Percentiles rank a stretch among this genome's conserved stretches.
phyloP scores from a whole-genome alignment of 352 stramenopile genomes.

The Phytopythium chamaehyphon region DNA sequence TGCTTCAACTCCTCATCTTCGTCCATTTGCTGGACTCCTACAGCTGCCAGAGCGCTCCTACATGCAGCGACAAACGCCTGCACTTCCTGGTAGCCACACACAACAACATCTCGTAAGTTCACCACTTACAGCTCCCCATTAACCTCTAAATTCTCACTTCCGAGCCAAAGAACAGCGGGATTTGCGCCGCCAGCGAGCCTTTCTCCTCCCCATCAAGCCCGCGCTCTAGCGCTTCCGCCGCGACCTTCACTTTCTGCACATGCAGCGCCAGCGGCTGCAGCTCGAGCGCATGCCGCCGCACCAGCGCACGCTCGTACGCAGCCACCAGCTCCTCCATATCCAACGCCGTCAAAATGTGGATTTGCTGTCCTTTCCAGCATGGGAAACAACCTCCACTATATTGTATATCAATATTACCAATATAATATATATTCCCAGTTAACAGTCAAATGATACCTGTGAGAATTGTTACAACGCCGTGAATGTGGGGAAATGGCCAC shows the following conservation, averaged over 20 bases:
- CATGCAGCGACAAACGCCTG: conserved; percentile 9
- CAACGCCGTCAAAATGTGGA: background rate
- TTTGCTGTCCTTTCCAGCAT: background rate
- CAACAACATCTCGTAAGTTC: too few species aligned
- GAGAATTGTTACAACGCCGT: background rate
- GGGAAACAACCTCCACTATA: background rate
- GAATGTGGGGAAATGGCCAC: background rate
- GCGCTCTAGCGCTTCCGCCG: background rate
- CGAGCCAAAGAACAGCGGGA: background rate
- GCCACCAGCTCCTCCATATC: background rate
- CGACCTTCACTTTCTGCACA: background rate
- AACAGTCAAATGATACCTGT: background rate
- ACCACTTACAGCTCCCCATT: background rate
- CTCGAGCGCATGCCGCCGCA: conserved; percentile 2
- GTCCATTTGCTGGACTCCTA: background rate
- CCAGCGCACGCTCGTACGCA: conserved; percentile 5
- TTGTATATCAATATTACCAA: background rate
- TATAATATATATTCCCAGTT: background rate
- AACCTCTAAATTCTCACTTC: background rate
- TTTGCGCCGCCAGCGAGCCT: background rate
- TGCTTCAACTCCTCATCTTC: background rate
- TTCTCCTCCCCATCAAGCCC: too few species aligned
- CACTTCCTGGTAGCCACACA: conserved; percentile 11
- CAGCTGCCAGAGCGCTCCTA: conserved; percentile 5
- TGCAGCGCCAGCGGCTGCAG: background rate